Base-by-base conservation (phyloP, 2,329 filamentous ascomycete genomes). In the Fusarium lateritium region DNA sequence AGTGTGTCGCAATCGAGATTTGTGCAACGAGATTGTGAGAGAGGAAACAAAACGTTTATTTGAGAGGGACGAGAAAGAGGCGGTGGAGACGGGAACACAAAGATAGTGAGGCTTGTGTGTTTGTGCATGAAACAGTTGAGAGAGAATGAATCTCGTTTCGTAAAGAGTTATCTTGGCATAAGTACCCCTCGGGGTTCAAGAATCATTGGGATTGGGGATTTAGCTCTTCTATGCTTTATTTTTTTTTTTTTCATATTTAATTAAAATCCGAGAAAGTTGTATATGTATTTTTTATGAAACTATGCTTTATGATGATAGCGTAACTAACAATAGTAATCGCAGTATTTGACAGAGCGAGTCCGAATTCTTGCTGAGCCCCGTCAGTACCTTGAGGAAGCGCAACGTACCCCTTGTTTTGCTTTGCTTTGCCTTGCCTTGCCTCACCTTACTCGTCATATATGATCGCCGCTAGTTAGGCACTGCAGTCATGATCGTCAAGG, bases 1-100 rank as follows among this genome's bases (percentile, higher is more conserved):
- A 69, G 51, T 53, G 72, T 75, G 47, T 56, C 50, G 62, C 72
- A 75, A 74, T 74, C 72, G 70, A 75, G 72, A 74, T 74, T 69
- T 74, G 72, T 72, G 56, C 50, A 64, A 74, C 72, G 21, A 13
- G 19, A 33, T 22, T 22, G 40, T 39, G 28, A 38, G 31, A 54
- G 31, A 40, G 38, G 17, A 39, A 46, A 34, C 19, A 60, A 31
- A 31, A 40, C 26, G 46, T 54, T 53, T 65, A 65, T 54, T 22
- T 54, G 61, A 54, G 26, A 44, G n/a, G 56, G 24, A 52, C 44
- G 34, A 33, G 34, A 54, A 49, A 47, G 62, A 70, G 56, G 62
- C 49, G 62, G 69, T 65, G 69, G 70, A 55, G 53, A 59, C 55
- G 44, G 54, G 40, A 40, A 28, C 33, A 55, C 56, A 52, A 33